These are phyloP conservation scores for Dendrobium nobile DNA, from an alignment of 106 monocot genomes.

Conservation along the genomic window DNA sequence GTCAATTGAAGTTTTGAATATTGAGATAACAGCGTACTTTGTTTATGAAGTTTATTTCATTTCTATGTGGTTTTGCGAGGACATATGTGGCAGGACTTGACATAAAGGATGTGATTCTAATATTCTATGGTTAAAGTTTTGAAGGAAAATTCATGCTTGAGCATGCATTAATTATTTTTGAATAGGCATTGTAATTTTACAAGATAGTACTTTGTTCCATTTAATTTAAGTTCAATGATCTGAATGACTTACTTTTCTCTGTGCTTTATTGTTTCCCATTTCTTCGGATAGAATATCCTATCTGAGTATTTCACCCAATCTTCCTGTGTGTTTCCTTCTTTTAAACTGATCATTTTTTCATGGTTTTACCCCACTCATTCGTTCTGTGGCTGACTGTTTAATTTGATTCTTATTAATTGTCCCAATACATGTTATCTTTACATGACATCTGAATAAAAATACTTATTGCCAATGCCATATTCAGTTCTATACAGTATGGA, in stretches of 20 bases:
- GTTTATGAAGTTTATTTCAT: not conserved
- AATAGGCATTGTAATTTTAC: not conserved
- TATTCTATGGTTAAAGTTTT: not conserved
- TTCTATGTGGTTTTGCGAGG: not conserved
- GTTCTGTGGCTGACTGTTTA: not conserved
- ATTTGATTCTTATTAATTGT: not conserved
- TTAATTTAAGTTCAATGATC: not conserved
- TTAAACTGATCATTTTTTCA: not conserved
- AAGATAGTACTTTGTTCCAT: not conserved
- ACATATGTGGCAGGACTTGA: not conserved
- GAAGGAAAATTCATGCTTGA: not conserved
- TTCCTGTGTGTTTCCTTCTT: not conserved
- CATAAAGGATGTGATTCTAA: not conserved
- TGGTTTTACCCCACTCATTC: not conserved
- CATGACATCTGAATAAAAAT: not conserved
- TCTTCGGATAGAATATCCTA: not conserved
- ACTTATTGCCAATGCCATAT: too few species aligned
- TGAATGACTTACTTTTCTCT: not conserved
- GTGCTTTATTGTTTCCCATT: not conserved
- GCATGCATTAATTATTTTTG: not conserved
- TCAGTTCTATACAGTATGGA: conserved; percentile 18
- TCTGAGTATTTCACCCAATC: not conserved
- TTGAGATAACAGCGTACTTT: not conserved
- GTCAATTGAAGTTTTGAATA: not conserved
- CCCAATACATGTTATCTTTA: not conserved